Base-by-base conservation (phyloP, 2,329 filamentous ascomycete genomes). In the Rutstroemia sp. region DNA sequence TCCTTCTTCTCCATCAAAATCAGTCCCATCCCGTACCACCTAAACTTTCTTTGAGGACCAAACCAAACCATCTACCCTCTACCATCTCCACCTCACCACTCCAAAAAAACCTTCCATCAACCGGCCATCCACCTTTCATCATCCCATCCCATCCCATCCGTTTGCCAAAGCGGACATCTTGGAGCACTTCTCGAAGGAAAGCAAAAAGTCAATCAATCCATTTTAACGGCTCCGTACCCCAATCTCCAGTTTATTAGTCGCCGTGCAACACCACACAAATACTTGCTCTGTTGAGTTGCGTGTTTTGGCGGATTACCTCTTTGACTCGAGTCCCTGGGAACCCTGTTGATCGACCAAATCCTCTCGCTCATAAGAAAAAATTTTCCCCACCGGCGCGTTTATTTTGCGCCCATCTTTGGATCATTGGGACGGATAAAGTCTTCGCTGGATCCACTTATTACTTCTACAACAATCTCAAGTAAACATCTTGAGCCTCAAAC, bases 381-480 rank as follows among this genome's bases (percentile, higher is more conserved):
- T n/a, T 39, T 42, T 56, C 53, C 53, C 53, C 53, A 56, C 53
- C 53, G 51, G 38, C 53, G 53, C 53, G 53, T 56, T 51, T 56
- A 56, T 56, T 45, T 50, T 50, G 25, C 47, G 38, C 38, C 47
- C 53, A 51, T 56, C 47, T 56, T 45, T 51, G 53, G 19, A 53
- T 46, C 51, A 46, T 53, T 45, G 42, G 51, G 27, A 56, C 53
- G 53, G 47, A 56, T 56, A 56, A 56, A 56, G 53, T 56, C 53
- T 39, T 44, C 47, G 42, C 30, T 16, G 47, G 53, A 42, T 56
- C 53, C 53, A 56, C 53, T 56, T 54, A 49, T 51, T 56, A 41
- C 53, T 51, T 56, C 53, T 42, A 54, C 53, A 51, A 56, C 48
- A 56, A 37, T 56, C 51, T 34, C 27, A 45, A 45, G 53, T 45